These are phyloP conservation scores for Cornus suecica DNA, from an alignment of 148 eudicot species.

Conservation along the genomic window DNA sequence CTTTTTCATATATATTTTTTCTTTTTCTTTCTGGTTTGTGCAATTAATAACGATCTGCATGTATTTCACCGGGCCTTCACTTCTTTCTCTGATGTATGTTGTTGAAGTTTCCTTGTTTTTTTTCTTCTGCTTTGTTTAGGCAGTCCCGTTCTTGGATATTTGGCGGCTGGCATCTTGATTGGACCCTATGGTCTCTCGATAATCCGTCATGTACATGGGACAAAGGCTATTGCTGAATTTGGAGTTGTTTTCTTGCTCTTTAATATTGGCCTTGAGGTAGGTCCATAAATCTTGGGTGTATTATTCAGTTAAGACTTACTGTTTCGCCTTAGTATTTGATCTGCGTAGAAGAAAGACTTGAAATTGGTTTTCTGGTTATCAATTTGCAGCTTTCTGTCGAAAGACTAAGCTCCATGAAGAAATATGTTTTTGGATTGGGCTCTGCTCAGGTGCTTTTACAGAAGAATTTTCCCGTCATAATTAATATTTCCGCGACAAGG, in stretches of 20 bases:
- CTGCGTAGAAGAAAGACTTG: constrained; percentile 8
- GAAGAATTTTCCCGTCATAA: constrained; percentile 1
- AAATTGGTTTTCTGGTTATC: constrained; percentile 16
- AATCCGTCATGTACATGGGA: constrained; percentile 92
- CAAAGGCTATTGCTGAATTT: constrained; percentile 99
- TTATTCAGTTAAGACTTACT: background rate
- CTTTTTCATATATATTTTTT: no score
- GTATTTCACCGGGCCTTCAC: background rate
- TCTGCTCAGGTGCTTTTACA: constrained; percentile 76
- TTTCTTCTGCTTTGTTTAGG: constrained; percentile 51
- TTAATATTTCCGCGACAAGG: constrained; percentile 5
- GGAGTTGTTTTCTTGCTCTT: constrained; percentile 98
- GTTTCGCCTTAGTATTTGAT: background rate
- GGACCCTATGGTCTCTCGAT: constrained; percentile 99
- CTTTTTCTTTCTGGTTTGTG: background rate
- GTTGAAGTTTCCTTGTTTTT: background rate
- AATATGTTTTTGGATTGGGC: constrained; percentile 98
- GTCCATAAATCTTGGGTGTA: constrained; percentile 15
- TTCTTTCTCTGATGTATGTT: background rate
- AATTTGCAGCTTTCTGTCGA: constrained; percentile 89
- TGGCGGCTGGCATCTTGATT: constrained; percentile 97
- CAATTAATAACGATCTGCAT: background rate
- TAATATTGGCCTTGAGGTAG: constrained; percentile 98
- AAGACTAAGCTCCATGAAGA: constrained; percentile 99
- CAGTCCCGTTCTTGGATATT: constrained; percentile 98